Percentiles rank a stretch among this genome's conserved stretches.
Evolutionary conservation across 352 stramenopile genomes (phyloP).

Genomic region (Globisporangium nodosum): DNA sequence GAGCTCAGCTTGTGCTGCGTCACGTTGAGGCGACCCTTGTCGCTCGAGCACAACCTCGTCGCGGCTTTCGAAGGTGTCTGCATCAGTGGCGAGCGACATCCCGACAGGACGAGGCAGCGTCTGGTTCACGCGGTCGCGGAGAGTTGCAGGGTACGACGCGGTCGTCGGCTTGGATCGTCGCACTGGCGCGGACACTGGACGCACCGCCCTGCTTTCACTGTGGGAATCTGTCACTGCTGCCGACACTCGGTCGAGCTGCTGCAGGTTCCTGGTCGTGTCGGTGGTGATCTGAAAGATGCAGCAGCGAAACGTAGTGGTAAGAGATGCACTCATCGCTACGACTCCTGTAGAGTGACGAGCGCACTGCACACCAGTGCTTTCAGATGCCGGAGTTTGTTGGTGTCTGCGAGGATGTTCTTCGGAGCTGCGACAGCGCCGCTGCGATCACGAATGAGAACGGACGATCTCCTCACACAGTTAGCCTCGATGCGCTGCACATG

Average conservation of each 20-base stretch:
- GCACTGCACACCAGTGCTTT: constrained; percentile 52
- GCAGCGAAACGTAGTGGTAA: neutral
- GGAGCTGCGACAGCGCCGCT: constrained; percentile 17
- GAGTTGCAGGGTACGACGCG: constrained; percentile 33
- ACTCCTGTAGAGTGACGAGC: too few relatives aligned
- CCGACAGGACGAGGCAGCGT: neutral
- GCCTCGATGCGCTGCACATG: neutral
- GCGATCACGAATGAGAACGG: neutral
- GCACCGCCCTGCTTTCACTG: constrained; percentile 10
- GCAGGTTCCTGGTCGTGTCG: constrained; percentile 22
- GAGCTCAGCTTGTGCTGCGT: neutral
- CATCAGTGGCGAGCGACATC: neutral
- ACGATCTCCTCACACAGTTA: neutral
- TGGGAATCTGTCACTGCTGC: neutral
- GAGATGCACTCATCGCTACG: neutral
- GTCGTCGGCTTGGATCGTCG: constrained; percentile 37
- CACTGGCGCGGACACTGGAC: constrained; percentile 70
- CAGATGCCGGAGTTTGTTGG: constrained; percentile 56
- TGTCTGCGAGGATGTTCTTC: constrained; percentile 75
- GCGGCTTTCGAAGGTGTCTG: neutral
- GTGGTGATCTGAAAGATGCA: constrained; percentile 36
- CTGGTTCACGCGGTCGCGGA: constrained; percentile 49
- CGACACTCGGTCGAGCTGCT: constrained; percentile 11
- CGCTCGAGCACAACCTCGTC: constrained; percentile 11
- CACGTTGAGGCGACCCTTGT: neutral